Conservation (phyloP, 116 monocot genomes). For the Phalaenopsis hybrid region DNA sequence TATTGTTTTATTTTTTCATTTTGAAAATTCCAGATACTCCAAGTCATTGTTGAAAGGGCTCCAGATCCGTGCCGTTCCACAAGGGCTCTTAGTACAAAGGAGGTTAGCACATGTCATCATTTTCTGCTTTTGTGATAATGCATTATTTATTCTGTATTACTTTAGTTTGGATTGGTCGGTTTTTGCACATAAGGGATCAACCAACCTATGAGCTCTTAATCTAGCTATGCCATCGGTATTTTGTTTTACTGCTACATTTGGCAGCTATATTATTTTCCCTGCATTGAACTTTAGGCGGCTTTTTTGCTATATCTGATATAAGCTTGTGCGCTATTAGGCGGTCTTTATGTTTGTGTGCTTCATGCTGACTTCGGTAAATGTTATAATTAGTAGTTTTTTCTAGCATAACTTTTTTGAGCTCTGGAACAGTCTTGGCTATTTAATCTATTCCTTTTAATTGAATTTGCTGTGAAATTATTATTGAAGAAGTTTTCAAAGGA, state of each 20-base stretch:
- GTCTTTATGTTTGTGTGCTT: too few species aligned
- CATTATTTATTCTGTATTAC: background rate
- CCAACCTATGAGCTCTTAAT: background rate
- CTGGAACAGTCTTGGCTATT: too few species aligned
- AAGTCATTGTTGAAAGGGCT: constrained; percentile 52
- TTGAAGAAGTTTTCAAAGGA: too few species aligned
- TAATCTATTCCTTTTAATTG: too few species aligned
- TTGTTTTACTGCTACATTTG: background rate
- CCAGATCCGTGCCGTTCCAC: constrained; percentile 28
- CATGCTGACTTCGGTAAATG: too few species aligned
- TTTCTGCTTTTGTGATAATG: background rate
- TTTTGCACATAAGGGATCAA: background rate
- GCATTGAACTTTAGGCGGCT: background rate
- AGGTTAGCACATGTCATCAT: constrained; percentile 40
- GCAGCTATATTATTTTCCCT: background rate
- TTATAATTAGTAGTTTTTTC: too few species aligned
- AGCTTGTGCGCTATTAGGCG: too few species aligned
- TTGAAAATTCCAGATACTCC: constrained; percentile 63
- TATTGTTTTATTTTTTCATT: background rate
- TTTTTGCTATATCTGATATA: too few species aligned
- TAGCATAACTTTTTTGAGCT: too few species aligned
- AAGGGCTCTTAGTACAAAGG: constrained; percentile 81
- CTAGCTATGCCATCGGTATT: background rate
- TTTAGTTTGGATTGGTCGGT: background rate
- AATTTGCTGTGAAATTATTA: too few species aligned